These are phyloP conservation scores for Rehmannia glutinosa DNA, from an alignment of 257 asterid genomes.

Conservation along the genomic window DNA sequence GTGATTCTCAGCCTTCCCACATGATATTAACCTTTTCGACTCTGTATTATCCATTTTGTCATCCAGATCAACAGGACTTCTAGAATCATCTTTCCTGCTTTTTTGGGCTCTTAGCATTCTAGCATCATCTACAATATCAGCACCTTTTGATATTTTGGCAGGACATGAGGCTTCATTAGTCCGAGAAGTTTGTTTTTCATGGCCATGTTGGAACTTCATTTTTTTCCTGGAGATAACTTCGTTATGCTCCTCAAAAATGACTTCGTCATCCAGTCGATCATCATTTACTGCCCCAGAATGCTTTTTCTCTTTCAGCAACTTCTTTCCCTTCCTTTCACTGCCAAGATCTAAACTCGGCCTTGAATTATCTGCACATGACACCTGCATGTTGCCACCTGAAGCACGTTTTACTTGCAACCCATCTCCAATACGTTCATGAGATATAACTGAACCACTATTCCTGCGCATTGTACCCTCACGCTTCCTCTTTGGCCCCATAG, in stretches of 20 bases:
- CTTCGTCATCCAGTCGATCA: slow-evolving; percentile 26
- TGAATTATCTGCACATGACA: slow-evolving; percentile 34
- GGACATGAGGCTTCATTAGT: slow-evolving; percentile 23
- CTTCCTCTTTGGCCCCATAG: slow-evolving; percentile 37
- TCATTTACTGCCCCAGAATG: slow-evolving; percentile 30
- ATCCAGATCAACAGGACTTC: slow-evolving; percentile 24
- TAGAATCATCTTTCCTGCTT: slow-evolving; percentile 31
- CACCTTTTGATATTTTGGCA: slow-evolving; percentile 38
- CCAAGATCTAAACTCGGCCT: slow-evolving; percentile 27
- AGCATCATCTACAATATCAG: slow-evolving; percentile 39
- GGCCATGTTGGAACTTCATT: slow-evolving; percentile 40
- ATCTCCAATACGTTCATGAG: slow-evolving; percentile 31
- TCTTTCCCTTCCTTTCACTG: slow-evolving; percentile 43
- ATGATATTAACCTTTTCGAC: slow-evolving; percentile 26
- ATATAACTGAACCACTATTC: slow-evolving; percentile 27
- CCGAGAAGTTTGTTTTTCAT: slow-evolving; percentile 31
- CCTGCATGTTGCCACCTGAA: slow-evolving; percentile 31
- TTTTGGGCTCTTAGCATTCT: slow-evolving; percentile 31
- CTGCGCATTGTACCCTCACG: slow-evolving; percentile 33
- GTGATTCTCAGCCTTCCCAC: slow-evolving; percentile 37
- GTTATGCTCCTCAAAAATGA: slow-evolving; percentile 32
- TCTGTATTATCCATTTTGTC: slow-evolving; percentile 27
- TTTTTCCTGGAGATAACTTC: slow-evolving; percentile 43
- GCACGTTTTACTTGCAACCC: slow-evolving; percentile 18
- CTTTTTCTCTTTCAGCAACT: slow-evolving; percentile 40